These are phyloP conservation scores for Fusarium chaquense DNA, from an alignment of 2,329 filamentous ascomycete species.

Conservation along the genomic window DNA sequence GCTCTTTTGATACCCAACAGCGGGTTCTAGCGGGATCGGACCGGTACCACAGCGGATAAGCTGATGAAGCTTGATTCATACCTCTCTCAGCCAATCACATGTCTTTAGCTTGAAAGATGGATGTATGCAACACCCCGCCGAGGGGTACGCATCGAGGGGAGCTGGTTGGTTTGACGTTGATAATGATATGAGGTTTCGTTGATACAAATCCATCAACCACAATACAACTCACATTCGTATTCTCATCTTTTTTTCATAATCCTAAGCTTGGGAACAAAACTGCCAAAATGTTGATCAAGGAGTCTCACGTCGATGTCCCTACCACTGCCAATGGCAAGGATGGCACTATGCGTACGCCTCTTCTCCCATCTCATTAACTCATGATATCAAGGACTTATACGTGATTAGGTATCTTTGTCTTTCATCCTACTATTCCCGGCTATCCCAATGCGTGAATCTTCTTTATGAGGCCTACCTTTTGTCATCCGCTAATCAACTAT, in stretches of 20 bases:
- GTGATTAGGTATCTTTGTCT: constrained; percentile 82
- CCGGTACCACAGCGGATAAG: constrained; percentile 26
- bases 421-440: constrained; percentile 84
- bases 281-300: constrained; percentile 64
- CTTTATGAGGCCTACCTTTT: no score
- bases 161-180: background rate
- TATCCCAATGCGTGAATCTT: constrained; percentile 82
- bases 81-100: constrained; percentile 28
- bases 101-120: constrained; percentile 8
- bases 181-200: constrained; percentile 28
- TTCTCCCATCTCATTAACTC: constrained; percentile 15
- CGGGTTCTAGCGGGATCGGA: constrained; percentile 27
- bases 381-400: constrained; percentile 33
- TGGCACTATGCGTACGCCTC: constrained; percentile 62
- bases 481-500: constrained; percentile 8
- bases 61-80: constrained; percentile 30
- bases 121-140: constrained; percentile 36
- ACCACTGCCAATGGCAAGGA: constrained; percentile 66
- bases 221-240: background rate
- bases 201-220: constrained; percentile 2
- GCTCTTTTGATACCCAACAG: background rate
- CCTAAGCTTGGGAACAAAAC: no score
- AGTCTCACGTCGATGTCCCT: constrained; percentile 64
- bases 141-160: constrained; percentile 39
- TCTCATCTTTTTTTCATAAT: background rate